These are phyloP conservation scores for Limnomonas spitsbergensis DNA, from an alignment of 139 green algal species.

Conservation along the genomic window DNA sequence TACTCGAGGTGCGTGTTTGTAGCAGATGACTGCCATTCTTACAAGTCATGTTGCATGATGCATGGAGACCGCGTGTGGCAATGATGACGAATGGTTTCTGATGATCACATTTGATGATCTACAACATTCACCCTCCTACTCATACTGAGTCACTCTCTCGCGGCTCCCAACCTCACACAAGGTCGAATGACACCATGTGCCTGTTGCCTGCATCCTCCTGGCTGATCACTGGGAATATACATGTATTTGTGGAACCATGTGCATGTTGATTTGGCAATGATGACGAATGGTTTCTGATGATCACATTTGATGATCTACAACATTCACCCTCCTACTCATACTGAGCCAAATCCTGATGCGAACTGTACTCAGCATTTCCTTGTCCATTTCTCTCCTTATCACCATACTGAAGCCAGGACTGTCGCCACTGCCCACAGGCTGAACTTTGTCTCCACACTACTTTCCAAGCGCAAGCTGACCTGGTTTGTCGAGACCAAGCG, in stretches of 20 bases:
- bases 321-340: constrained; percentile 43
- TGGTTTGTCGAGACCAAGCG: constrained; percentile 86
- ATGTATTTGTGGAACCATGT: not conserved
- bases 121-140: constrained; percentile 41
- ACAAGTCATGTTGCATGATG: too few relatives aligned
- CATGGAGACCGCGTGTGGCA: too few relatives aligned
- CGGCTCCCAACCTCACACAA: too few relatives aligned
- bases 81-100: constrained; percentile 16
- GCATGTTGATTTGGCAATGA: not conserved
- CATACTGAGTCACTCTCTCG: constrained; percentile 39
- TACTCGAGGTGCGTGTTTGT: constrained; percentile 70
- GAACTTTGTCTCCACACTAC: constrained; percentile 80
- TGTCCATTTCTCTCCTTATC: not conserved
- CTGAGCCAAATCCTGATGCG: constrained; percentile 18
- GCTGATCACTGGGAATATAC: not conserved
- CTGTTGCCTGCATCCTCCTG: too few relatives aligned
- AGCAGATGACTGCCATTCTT: not conserved
- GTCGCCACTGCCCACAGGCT: constrained; percentile 38
- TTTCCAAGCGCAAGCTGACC: constrained; percentile 97
- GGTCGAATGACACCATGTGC: too few relatives aligned
- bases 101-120: constrained; percentile 13
- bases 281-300: constrained; percentile 8
- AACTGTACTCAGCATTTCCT: not conserved
- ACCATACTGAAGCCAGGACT: not conserved
- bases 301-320: constrained; percentile 15